A percentile compares a stretch with the other conserved stretches of the same genome.
phyloP scores from a whole-genome alignment of 257 asterid species.

The Linaria vulgaris region DNA sequence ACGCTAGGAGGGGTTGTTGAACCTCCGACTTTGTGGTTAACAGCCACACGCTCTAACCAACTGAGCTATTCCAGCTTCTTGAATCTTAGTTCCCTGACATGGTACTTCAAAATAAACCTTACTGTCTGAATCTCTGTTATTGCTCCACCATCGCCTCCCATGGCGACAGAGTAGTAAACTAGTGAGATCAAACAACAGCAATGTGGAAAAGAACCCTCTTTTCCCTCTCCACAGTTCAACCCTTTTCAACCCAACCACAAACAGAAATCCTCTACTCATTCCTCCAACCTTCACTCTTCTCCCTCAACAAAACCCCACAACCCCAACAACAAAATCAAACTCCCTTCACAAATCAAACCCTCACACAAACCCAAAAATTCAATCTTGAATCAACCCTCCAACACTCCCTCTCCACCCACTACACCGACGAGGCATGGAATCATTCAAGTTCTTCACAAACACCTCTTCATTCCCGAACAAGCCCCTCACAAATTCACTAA shows the following conservation, averaged over 20 bases:
- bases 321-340: too few species aligned
- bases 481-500: constrained; percentile 66
- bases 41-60: constrained; percentile 78
- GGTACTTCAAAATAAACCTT: too few species aligned
- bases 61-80: constrained; percentile 69
- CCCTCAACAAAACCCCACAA: constrained; percentile 31
- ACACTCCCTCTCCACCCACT: constrained; percentile 40
- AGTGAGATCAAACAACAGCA: constrained; percentile 24
- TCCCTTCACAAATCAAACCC: too few species aligned
- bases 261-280: constrained; percentile 69
- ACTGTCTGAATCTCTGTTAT: too few species aligned
- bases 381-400: constrained; percentile 51
- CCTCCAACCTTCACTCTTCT: constrained; percentile 78
- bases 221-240: constrained; percentile 40
- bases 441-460: constrained; percentile 75
- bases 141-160: too few species aligned
- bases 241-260: constrained; percentile 65
- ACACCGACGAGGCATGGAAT: constrained; percentile 98
- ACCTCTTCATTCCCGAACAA: constrained; percentile 64
- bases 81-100: too few species aligned
- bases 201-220: constrained; percentile 51
- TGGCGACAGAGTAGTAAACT: constrained; percentile 7
- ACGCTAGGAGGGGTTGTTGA: constrained; percentile 28
- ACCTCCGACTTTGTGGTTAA: constrained; percentile 80
- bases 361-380: constrained; percentile 46